Conservation (phyloP, 2,329 filamentous ascomycete species). For the Alternaria sp. region DNA sequence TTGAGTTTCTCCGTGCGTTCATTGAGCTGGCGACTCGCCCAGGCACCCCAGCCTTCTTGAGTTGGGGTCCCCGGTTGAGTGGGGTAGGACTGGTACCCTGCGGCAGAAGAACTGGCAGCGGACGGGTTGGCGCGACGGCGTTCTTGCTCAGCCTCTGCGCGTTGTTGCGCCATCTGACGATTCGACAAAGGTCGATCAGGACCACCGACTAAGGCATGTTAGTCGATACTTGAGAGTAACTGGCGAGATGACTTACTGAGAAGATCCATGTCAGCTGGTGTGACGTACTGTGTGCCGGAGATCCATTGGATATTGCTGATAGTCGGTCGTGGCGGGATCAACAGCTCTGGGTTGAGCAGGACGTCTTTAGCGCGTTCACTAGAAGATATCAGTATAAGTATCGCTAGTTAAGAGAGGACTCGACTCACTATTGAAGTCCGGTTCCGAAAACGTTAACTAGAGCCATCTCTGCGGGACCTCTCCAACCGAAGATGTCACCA, state of each 20-base stretch:
- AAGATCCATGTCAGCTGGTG: slow-evolving; percentile 85
- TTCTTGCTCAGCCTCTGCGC: slow-evolving; percentile 73
- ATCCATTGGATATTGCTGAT: slow-evolving; percentile 98
- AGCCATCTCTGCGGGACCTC: slow-evolving; percentile 84
- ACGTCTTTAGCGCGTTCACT: slow-evolving; percentile 69
- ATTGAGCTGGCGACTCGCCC: slow-evolving; percentile 85
- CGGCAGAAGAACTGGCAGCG: slow-evolving; percentile 46
- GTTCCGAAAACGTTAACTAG: slow-evolving; percentile 86
- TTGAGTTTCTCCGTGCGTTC: slow-evolving; percentile 89
- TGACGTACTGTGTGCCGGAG: slow-evolving; percentile 90
- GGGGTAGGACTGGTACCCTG: slow-evolving; percentile 30
- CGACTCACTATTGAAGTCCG: slow-evolving; percentile 68
- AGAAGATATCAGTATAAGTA: slow-evolving; percentile 16
- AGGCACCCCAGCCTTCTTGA: slow-evolving; percentile 72
- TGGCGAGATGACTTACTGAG: slow-evolving; percentile 62
- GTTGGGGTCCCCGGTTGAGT: slow-evolving; percentile 20
- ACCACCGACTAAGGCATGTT: slow-evolving; percentile 70
- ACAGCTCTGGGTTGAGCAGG: slow-evolving; percentile 78
- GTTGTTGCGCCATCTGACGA: slow-evolving; percentile 82
- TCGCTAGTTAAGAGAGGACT: neutral
- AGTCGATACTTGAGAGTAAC: neutral
- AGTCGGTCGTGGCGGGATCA: slow-evolving; percentile 82
- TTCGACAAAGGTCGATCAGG: slow-evolving; percentile 88
- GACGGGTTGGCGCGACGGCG: slow-evolving; percentile 47
- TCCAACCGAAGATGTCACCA: slow-evolving; percentile 88